A percentile compares a stretch with the other conserved stretches of the same genome.
phyloP scores from a whole-genome alignment of 1,139 yeast species.

The Kodamaea alishanica region DNA sequence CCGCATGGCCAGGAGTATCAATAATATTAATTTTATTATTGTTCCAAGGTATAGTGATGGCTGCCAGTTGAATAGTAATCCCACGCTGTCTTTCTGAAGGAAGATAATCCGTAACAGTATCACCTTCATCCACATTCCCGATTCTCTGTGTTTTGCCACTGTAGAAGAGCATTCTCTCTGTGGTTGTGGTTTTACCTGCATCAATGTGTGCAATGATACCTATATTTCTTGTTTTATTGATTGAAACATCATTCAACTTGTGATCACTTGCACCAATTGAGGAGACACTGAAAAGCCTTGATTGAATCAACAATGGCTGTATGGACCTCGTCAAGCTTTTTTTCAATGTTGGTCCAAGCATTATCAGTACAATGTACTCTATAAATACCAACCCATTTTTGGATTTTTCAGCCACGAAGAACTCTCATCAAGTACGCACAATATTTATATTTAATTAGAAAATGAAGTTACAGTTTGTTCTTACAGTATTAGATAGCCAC shows the following conservation, averaged over 20 bases:
- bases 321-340: too few relatives aligned
- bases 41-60: slow-evolving; percentile 89
- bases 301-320: neutral
- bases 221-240: slow-evolving; percentile 53
- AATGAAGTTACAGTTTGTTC: too few relatives aligned
- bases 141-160: slow-evolving; percentile 76
- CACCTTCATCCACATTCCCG: slow-evolving; percentile 96
- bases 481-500: too few relatives aligned
- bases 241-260: slow-evolving; percentile 28
- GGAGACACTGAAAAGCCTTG: neutral
- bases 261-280: slow-evolving; percentile 6
- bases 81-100: slow-evolving; percentile 93
- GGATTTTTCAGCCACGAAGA: too few relatives aligned
- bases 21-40: slow-evolving; percentile 72
- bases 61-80: slow-evolving; percentile 94
- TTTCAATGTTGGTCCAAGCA: too few relatives aligned
- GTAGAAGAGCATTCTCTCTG: slow-evolving; percentile 87
- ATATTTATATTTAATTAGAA: too few relatives aligned
- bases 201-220: slow-evolving; percentile 86
- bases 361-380: too few relatives aligned
- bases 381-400: too few relatives aligned
- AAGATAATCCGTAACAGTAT: slow-evolving; percentile 89
- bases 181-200: slow-evolving; percentile 89
- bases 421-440: too few relatives aligned
- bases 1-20: slow-evolving; percentile 99